Base-by-base conservation (phyloP, 257 asterid species). In the Coffea canephora region DNA sequence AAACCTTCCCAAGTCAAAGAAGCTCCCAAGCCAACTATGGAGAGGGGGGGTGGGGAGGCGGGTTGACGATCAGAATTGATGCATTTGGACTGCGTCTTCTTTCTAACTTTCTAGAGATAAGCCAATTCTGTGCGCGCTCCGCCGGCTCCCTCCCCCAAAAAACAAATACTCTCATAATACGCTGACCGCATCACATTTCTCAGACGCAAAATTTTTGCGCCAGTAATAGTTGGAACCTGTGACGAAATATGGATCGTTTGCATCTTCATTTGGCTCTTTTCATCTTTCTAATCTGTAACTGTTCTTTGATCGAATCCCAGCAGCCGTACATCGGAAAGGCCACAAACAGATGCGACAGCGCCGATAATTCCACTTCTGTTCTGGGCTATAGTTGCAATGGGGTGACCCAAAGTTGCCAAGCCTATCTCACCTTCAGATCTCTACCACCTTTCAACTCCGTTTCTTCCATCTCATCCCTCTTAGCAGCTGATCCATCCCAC, bases 381-480 rank as follows among this genome's bases (percentile, higher is more conserved):
- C 89, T 91, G 27, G 98, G 99, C 52, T 95, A 95, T 81, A 69
- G 81, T 71, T 93, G 99, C 87, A 95, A 95, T 76, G 99, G 96
- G 75, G 43, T 16, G 19, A 67, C 61, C 80, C 87, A 73, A 27
- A 75, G 69, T 45, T 95, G 98, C 83, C 93, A 86, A 77, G 64
- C 99, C 34, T 95, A 92, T 72, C 94, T 95, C 70, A 90, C 97
- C 36, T 93, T 95, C 95, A 57, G 89, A 67, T 80, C 99, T 2
- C 85, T 61, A 25, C 86, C 94, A 3, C 96, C 97, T 0, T 92
- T 55, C 82, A 27, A 73, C 79, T 72, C 92, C 0, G 89, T 89
- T 78, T 57, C 94, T 83, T 21, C 94, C 69, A 88, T 95, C 55
- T 87, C 99, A 70, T 16, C 88, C 57, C 91, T 95, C 31, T 46